Conservation (phyloP, 108 stramenopile species). For the Cyclotella sp. region DNA sequence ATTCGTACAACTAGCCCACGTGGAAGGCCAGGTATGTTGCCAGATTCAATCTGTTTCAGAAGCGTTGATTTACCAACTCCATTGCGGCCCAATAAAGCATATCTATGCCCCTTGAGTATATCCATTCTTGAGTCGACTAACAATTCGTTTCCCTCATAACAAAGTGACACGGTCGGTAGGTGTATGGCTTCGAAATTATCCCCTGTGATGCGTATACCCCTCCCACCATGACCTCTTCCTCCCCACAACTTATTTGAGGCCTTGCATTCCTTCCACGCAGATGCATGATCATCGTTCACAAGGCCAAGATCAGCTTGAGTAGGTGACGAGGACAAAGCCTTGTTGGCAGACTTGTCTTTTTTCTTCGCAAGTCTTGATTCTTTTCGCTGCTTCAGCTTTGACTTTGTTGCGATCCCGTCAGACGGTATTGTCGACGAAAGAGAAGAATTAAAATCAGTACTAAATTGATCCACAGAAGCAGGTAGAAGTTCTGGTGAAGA, state of each 20-base stretch:
- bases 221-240: constrained; percentile 66
- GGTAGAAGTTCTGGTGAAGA: not conserved
- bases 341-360: constrained; percentile 7
- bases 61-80: constrained; percentile 92
- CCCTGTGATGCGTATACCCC: constrained; percentile 56
- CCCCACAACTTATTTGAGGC: constrained; percentile 57
- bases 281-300: constrained; percentile 58
- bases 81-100: constrained; percentile 84
- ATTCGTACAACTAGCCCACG: constrained; percentile 72
- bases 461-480: not conserved
- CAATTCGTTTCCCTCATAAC: constrained; percentile 61
- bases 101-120: constrained; percentile 66
- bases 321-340: not conserved
- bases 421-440: not conserved
- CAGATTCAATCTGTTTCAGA: constrained; percentile 69
- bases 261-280: constrained; percentile 61
- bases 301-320: constrained; percentile 15
- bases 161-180: constrained; percentile 54
- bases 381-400: constrained; percentile 21
- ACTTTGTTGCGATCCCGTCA: constrained; percentile 5
- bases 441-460: not conserved
- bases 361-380: constrained; percentile 13
- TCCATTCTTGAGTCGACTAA: constrained; percentile 59
- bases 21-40: constrained; percentile 84
- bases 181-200: constrained; percentile 55